Percentiles rank a stretch among this genome's conserved stretches.
Evolutionary conservation across 495 filamentous ascomycete species (phyloP).

Genomic region (Pseudotulostoma volvatum): DNA sequence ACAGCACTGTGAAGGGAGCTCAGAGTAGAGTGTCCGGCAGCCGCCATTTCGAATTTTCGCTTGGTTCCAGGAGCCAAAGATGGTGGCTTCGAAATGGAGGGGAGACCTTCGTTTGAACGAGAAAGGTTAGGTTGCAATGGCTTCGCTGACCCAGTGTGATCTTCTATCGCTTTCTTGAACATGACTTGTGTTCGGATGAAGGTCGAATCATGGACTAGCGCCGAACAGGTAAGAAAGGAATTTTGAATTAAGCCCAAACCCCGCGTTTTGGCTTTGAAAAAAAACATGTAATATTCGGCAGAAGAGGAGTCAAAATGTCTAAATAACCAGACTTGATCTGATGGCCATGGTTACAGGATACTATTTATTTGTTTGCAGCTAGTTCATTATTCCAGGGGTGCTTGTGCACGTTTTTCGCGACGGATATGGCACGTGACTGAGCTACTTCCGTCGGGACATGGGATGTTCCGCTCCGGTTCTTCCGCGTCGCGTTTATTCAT

Average conservation of each 20-base stretch:
- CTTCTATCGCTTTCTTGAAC: conserved; percentile 30
- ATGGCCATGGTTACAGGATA: too few species aligned
- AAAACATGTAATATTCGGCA: conserved; percentile 23
- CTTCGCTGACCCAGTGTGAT: conserved; percentile 19
- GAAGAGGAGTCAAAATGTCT: too few species aligned
- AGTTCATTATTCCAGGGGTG: too few species aligned
- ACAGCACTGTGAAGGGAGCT: conserved; percentile 30
- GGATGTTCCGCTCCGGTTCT: too few species aligned
- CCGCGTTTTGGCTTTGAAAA: conserved; percentile 7
- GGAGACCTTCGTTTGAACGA: conserved; percentile 10
- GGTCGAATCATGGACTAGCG: conserved; percentile 6
- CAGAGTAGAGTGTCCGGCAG: conserved; percentile 16
- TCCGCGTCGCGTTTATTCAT: too few species aligned
- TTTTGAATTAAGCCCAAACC: conserved; percentile 9
- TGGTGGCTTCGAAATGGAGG: conserved; percentile 12
- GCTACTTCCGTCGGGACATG: too few species aligned
- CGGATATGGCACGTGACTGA: too few species aligned
- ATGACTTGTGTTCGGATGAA: conserved; percentile 12
- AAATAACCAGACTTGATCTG: too few species aligned
- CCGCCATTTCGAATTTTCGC: conserved; percentile 27
- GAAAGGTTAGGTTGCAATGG: conserved; percentile 23
- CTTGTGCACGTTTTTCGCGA: too few species aligned
- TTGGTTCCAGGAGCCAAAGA: conserved; percentile 22
- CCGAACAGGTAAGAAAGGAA: conserved; percentile 8
- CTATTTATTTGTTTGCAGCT: too few species aligned